phyloP scores from a whole-genome alignment of 2,329 filamentous ascomycete species.

The Fusarium veterinarium region DNA sequence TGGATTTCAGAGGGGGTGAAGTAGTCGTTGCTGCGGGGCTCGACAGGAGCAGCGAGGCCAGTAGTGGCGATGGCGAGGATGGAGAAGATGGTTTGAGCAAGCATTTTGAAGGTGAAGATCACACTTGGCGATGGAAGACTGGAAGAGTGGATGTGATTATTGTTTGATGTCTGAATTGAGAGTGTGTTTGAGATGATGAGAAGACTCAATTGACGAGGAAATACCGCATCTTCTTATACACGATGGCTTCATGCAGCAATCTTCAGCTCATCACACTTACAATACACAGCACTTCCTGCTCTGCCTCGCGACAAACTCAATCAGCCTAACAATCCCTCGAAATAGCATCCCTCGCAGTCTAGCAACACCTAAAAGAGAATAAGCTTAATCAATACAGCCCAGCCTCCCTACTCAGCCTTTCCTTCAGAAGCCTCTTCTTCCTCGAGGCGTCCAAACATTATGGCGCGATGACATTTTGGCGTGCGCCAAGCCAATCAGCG shows the following conservation, averaged over 20 bases:
- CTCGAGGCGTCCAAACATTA: not conserved
- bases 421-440: not conserved
- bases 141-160: not conserved
- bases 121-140: too few relatives aligned
- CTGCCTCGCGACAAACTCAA: not conserved
- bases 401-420: not conserved
- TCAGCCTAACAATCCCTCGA: not conserved
- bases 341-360: not conserved
- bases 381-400: not conserved
- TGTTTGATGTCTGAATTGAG: not conserved
- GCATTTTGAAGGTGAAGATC: not conserved
- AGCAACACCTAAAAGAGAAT: not conserved
- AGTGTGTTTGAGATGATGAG: not conserved
- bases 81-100: not conserved
- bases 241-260: not conserved
- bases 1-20: not conserved
- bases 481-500: not conserved
- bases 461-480: not conserved
- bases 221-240: not conserved
- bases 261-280: not conserved
- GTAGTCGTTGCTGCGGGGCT: not conserved
- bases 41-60: not conserved
- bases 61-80: not conserved
- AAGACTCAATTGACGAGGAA: not conserved
- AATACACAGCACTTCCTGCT: not conserved